These are phyloP conservation scores for Solanum arcanum DNA, from an alignment of 257 asterid species.

Conservation along the genomic window DNA sequence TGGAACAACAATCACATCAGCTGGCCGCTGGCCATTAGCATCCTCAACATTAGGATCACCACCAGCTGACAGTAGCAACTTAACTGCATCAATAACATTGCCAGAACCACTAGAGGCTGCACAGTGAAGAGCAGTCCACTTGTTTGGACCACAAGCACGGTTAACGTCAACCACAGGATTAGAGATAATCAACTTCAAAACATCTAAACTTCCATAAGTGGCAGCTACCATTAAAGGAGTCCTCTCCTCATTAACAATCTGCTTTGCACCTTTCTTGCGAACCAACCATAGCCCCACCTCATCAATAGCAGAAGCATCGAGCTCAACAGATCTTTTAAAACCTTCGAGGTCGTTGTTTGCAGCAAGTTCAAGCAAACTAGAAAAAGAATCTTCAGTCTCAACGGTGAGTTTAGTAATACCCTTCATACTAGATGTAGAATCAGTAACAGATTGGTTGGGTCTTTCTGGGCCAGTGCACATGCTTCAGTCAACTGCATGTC, in stretches of 20 bases:
- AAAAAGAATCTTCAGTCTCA: constrained; percentile 59
- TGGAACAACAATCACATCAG: constrained; percentile 55
- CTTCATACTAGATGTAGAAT: constrained; percentile 16
- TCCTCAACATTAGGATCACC: constrained; percentile 80
- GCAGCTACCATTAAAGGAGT: constrained; percentile 96
- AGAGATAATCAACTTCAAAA: constrained; percentile 63
- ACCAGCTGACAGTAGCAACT: constrained; percentile 73
- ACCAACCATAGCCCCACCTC: constrained; percentile 74
- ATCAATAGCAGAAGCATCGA: constrained; percentile 61
- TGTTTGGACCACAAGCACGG: constrained; percentile 55
- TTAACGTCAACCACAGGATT: constrained; percentile 80
- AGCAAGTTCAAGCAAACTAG: constrained; percentile 77
- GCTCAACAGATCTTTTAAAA: constrained; percentile 57
- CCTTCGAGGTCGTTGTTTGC: constrained; percentile 69
- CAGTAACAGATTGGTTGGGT: constrained; percentile 8
- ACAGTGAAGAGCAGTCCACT: constrained; percentile 92
- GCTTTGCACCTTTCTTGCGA: constrained; percentile 60
- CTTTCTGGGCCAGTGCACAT: constrained; percentile 47
- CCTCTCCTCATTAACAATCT: constrained; percentile 54
- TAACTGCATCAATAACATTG: constrained; percentile 38
- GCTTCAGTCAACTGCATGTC: constrained; percentile 37
- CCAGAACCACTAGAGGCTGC: constrained; percentile 77
- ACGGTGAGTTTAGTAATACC: constrained; percentile 34
- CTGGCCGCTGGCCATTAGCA: constrained; percentile 45
- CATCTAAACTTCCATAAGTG: constrained; percentile 71